Evolutionary conservation across 345 rosid species (phyloP).

Genomic region (Lepidium didymum): DNA sequence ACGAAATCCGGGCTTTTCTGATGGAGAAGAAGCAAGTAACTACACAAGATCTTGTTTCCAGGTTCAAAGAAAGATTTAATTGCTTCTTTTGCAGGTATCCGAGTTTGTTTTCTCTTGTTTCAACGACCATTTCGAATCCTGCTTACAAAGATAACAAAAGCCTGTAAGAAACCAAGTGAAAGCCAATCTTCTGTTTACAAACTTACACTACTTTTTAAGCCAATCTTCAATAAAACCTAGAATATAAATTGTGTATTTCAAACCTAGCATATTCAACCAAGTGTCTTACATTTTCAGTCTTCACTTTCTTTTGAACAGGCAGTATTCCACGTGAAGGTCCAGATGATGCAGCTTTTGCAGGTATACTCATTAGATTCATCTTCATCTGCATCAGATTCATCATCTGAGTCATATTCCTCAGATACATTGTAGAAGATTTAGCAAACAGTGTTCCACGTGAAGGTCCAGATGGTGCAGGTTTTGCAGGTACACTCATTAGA

Average conservation of each 20-base stretch:
- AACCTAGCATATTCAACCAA: not conserved
- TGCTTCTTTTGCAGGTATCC: too few relatives aligned
- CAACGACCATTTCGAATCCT: slow-evolving; percentile 46
- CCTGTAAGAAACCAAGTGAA: not conserved
- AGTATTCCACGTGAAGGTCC: slow-evolving; percentile 64
- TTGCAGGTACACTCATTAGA: slow-evolving; percentile 59
- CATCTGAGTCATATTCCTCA: slow-evolving; percentile 71
- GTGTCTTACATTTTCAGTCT: slow-evolving; percentile 68
- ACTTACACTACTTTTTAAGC: not conserved
- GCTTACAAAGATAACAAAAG: slow-evolving; percentile 11
- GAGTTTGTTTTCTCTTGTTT: slow-evolving; percentile 40
- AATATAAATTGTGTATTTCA: not conserved
- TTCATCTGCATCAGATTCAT: too few relatives aligned
- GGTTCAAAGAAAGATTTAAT: slow-evolving; percentile 71
- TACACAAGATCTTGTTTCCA: slow-evolving; percentile 82
- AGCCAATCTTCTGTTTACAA: too few relatives aligned
- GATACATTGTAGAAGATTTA: too few relatives aligned
- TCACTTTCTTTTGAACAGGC: slow-evolving; percentile 73
- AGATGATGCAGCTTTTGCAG: slow-evolving; percentile 55
- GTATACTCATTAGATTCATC: too few relatives aligned
- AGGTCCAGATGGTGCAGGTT: slow-evolving; percentile 54
- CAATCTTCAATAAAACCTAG: not conserved
- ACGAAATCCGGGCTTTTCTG: slow-evolving; percentile 77
- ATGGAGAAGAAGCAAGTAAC: slow-evolving; percentile 73
- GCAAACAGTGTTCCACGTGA: slow-evolving; percentile 73